A percentile compares a stretch with the other conserved stretches of the same genome.
phyloP scores from a whole-genome alignment of 495 filamentous ascomycete species.

The Bathelium albidoporum region DNA sequence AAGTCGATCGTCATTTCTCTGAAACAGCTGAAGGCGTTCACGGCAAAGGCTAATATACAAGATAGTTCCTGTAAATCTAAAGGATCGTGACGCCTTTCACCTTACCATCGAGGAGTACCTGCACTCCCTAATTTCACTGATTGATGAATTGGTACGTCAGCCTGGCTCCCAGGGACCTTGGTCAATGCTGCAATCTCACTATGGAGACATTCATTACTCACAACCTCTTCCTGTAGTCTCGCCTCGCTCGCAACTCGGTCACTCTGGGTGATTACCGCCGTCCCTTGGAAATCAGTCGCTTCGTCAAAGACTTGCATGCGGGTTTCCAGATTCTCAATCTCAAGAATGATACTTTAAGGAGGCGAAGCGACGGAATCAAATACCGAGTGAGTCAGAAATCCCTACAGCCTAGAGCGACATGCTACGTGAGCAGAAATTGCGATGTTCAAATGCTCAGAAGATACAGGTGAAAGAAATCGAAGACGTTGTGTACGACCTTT shows the following conservation, averaged over 20 bases:
- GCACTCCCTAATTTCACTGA: conserved; percentile 68
- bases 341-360: conserved; percentile 87
- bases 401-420: background rate
- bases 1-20: conserved; percentile 16
- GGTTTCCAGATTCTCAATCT: conserved; percentile 94
- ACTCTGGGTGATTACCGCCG: conserved; percentile 80
- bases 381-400: conserved; percentile 54
- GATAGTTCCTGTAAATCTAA: conserved; percentile 88
- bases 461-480: conserved; percentile 81
- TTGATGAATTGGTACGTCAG: conserved; percentile 67
- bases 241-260: conserved; percentile 91
- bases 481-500: conserved; percentile 90
- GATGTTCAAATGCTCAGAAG: background rate
- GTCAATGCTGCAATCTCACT: too few species aligned
- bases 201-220: too few species aligned
- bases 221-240: conserved; percentile 38
- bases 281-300: conserved; percentile 69
- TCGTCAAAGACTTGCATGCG: conserved; percentile 90
- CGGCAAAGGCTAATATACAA: background rate
- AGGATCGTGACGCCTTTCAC: conserved; percentile 83
- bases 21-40: background rate
- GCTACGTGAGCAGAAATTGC: background rate
- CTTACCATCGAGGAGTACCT: conserved; percentile 96
- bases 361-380: conserved; percentile 86
- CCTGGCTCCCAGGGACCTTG: background rate